Evolutionary conservation across 306 rosid genomes (phyloP), one percentile per base, ranked within the genome.

Genomic region (Cicer pinnatifidum): DNA sequence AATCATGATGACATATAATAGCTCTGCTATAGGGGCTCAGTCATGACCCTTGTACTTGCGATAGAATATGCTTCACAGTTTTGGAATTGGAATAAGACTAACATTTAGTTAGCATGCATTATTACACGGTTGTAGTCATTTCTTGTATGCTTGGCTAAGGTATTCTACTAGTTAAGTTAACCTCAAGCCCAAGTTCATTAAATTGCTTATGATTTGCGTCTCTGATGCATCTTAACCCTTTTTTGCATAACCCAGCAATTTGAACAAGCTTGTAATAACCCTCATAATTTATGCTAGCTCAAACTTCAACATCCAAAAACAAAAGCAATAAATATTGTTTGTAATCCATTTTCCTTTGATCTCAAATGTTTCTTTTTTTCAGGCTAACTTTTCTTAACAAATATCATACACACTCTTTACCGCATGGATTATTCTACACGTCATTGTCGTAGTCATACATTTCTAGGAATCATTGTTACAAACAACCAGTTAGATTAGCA

Each of bases 381-480:
- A 71, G 15, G 60, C 5, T 71, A 12, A 40, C 6, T 41, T 71
- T 71, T 71, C 28, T 12, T 12, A 56, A 40, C 10, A 71, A 19
- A 33, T 60, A 48, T 47, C 12, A 28, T 60, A n/a, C 12, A 28
- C 47, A n/a, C 50, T 48, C 65, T 52, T 61, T 52, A 64, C 41
- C 12, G 12, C 52, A 16, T 50, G 53, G 46, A n/a, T 52, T 40
- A 64, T 9, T 38, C 45, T 63, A 12, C 33, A 40, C 16, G 64
- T 64, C 33, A 50, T 51, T 75, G 37, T 2, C 33, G 41, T 12
- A 40, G 45, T 15, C 45, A 11, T 48, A 16, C 28, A 17, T 40
- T 53, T 52, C 50, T 70, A 70, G 51, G 65, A 57, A 37, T 70
- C 17, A 10, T 33, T 9, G 20, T 51, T 15, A 51, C 46, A 70